Evolutionary conservation across 805 yeast species (phyloP).

Genomic region (Kodamaea sagamina): DNA sequence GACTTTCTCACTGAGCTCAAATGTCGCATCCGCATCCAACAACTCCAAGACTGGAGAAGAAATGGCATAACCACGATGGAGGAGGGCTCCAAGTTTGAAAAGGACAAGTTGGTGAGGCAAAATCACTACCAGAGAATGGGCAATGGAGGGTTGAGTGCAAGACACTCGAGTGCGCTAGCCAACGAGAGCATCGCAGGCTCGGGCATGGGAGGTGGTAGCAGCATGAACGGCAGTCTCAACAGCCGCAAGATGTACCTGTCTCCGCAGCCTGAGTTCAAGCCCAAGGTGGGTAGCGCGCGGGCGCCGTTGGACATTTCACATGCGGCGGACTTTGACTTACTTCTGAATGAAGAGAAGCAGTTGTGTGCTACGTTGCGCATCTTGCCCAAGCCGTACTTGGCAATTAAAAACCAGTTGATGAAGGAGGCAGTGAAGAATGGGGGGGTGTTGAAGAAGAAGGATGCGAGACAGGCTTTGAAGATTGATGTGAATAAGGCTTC

Average conservation of each 20-base stretch:
- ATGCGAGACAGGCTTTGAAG: conserved; percentile 79
- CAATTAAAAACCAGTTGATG: conserved; percentile 86
- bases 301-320: conserved; percentile 68
- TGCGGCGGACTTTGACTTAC: conserved; percentile 77
- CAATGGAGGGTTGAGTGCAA: conserved; percentile 33
- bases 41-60: conserved; percentile 89
- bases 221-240: conserved; percentile 13
- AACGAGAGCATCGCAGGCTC: conserved; percentile 10
- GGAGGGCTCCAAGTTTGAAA: conserved; percentile 81
- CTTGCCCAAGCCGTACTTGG: conserved; percentile 90
- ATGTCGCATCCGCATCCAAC: conserved; percentile 79
- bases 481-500: conserved; percentile 87
- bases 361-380: conserved; percentile 82
- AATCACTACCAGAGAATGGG: conserved; percentile 62
- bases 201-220: conserved; percentile 3
- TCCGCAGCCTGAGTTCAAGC: conserved; percentile 44
- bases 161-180: conserved; percentile 21
- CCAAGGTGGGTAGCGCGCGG: conserved; percentile 46
- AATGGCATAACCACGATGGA: conserved; percentile 86
- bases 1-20: conserved; percentile 78
- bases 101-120: conserved; percentile 73
- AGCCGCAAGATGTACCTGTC: conserved; percentile 27
- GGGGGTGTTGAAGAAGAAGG: conserved; percentile 78
- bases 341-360: conserved; percentile 85
- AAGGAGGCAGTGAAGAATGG: conserved; percentile 84